Evolutionary conservation across 805 yeast genomes (phyloP).

Genomic region (Candida verbasci): DNA sequence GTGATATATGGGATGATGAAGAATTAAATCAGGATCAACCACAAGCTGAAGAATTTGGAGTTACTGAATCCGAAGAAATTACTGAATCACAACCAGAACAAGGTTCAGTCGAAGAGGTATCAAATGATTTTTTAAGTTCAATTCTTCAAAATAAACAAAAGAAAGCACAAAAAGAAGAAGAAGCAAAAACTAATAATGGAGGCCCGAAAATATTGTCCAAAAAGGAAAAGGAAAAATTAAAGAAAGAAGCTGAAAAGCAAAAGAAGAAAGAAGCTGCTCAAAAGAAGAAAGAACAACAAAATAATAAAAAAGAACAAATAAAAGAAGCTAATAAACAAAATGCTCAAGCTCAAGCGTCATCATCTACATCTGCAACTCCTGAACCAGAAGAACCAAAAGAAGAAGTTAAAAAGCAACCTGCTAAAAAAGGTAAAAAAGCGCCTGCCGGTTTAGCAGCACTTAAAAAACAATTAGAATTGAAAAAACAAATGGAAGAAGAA

Average conservation of each 20-base stretch:
- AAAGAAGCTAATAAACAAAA: constrained; percentile 44
- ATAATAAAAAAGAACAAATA: constrained; percentile 54
- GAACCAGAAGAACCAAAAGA: constrained; percentile 19
- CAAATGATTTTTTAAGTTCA: constrained; percentile 76
- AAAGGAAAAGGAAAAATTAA: constrained; percentile 92
- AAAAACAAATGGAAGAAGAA: constrained; percentile 85
- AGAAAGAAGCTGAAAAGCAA: constrained; percentile 88
- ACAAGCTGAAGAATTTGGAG: constrained; percentile 32
- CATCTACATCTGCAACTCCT: constrained; percentile 29
- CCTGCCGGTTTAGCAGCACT: constrained; percentile 92
- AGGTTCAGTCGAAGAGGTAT: constrained; percentile 24
- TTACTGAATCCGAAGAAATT: constrained; percentile 29
- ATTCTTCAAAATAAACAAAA: constrained; percentile 75
- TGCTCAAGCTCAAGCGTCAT: constrained; percentile 36
- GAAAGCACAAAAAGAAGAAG: constrained; percentile 64
- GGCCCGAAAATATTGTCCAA: constrained; percentile 80
- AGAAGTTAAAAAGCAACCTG: constrained; percentile 30
- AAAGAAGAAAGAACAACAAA: constrained; percentile 72
- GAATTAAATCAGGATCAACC: constrained; percentile 44
- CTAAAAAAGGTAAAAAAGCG: constrained; percentile 68
- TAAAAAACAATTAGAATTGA: constrained; percentile 81
- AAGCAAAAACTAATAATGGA: constrained; percentile 50
- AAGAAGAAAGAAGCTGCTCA: constrained; percentile 87
- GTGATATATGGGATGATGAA: constrained; percentile 79
- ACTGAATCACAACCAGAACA: constrained; percentile 12